A percentile compares a stretch with the other conserved stretches of the same genome.
Evolutionary conservation across 2,329 filamentous ascomycete genomes (phyloP).

Genomic region (Colletotrichum sp.): DNA sequence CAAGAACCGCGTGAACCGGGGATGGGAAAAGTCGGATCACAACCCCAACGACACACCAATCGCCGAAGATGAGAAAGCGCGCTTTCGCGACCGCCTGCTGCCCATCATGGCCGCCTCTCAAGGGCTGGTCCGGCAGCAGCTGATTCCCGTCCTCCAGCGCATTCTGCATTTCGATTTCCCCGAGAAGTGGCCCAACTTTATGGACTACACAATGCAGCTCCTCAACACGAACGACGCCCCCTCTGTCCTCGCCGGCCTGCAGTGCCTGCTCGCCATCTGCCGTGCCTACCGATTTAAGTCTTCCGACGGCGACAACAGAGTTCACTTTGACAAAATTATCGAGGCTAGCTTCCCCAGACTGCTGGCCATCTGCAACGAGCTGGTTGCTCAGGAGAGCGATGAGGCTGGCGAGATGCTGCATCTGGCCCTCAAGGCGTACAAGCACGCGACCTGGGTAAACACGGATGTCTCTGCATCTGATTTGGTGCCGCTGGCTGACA

Average conservation of each 20-base stretch:
- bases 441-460: constrained; percentile 91
- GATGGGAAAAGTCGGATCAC: constrained; percentile 83
- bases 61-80: constrained; percentile 85
- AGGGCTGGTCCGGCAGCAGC: constrained; percentile 85
- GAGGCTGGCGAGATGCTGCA: constrained; percentile 98
- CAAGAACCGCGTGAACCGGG: constrained; percentile 95
- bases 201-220: constrained; percentile 89
- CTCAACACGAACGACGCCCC: constrained; percentile 85
- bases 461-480: not conserved
- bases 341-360: constrained; percentile 89
- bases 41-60: constrained; percentile 76
- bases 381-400: constrained; percentile 88
- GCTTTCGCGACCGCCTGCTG: constrained; percentile 86
- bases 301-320: constrained; percentile 74
- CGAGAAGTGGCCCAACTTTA: constrained; percentile 89
- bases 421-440: constrained; percentile 94
- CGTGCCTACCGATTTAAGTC: constrained; percentile 93
- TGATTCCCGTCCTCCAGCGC: constrained; percentile 93
- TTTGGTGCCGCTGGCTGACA: constrained; percentile 28
- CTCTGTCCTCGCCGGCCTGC: constrained; percentile 90
- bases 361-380: constrained; percentile 82
- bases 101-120: constrained; percentile 84
- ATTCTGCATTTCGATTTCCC: constrained; percentile 97
- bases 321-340: constrained; percentile 94
- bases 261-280: constrained; percentile 94